A percentile compares a stretch with the other conserved stretches of the same genome.
Conservation (phyloP, 805 yeast species). For the Kurtzmaniella cleridarum region DNA sequence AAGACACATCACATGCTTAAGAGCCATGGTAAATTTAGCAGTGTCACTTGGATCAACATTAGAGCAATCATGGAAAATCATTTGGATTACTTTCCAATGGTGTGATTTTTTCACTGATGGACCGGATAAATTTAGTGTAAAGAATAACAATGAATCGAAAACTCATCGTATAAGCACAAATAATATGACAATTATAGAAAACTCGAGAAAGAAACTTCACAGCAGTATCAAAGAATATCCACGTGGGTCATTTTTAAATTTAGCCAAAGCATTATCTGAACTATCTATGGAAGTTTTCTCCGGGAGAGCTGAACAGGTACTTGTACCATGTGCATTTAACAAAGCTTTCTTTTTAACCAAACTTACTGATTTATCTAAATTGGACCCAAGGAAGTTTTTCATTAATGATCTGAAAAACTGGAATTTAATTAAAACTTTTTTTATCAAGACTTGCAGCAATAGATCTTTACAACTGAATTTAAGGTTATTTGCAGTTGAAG, state of each 20-base stretch:
- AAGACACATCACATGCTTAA: slow-evolving; percentile 66
- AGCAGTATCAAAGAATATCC: slow-evolving; percentile 59
- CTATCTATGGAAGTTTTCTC: slow-evolving; percentile 29
- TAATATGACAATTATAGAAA: slow-evolving; percentile 50
- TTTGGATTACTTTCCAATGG: slow-evolving; percentile 70
- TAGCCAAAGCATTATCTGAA: slow-evolving; percentile 43
- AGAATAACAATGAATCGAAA: slow-evolving; percentile 30
- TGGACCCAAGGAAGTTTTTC: slow-evolving; percentile 50
- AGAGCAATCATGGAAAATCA: slow-evolving; percentile 57
- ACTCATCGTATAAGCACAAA: slow-evolving; percentile 27
- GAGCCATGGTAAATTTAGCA: slow-evolving; percentile 75
- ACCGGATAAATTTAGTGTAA: slow-evolving; percentile 28
- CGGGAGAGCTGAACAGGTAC: slow-evolving; percentile 2
- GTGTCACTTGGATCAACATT: slow-evolving; percentile 77
- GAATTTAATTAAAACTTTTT: slow-evolving; percentile 40
- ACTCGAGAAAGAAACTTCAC: slow-evolving; percentile 52
- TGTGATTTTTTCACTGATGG: slow-evolving; percentile 67
- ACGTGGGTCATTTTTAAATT: slow-evolving; percentile 40
- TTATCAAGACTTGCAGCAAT: slow-evolving; percentile 41
- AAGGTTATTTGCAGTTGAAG: slow-evolving; percentile 44
- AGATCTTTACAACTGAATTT: slow-evolving; percentile 35
- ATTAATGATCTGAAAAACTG: slow-evolving; percentile 42
- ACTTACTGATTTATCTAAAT: slow-evolving; percentile 45
- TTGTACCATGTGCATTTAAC: slow-evolving; percentile 47
- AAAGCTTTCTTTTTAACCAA: slow-evolving; percentile 49